Conservation (phyloP, 2,329 filamentous ascomycete genomes). For the Exophiala sp. region DNA sequence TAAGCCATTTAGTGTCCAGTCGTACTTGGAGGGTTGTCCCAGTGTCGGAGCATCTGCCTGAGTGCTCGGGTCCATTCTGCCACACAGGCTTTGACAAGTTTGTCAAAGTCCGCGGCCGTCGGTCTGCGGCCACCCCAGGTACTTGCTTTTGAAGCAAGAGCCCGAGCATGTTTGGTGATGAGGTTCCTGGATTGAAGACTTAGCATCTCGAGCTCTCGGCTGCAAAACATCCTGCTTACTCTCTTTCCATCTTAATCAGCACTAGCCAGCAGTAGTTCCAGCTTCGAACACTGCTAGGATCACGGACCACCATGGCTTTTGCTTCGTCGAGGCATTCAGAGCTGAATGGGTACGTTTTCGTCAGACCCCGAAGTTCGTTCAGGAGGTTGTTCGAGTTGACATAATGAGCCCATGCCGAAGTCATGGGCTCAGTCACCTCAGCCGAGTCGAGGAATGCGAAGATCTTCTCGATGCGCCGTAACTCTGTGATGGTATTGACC, state of each 20-base stretch:
- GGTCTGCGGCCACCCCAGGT: conserved; percentile 68
- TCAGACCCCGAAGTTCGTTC: conserved; percentile 66
- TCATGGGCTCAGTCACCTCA: conserved; percentile 65
- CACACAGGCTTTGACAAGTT: conserved; percentile 61
- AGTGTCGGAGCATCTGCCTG: conserved; percentile 65
- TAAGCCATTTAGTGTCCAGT: conserved; percentile 27
- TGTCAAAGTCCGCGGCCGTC: conserved; percentile 52
- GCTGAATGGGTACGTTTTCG: conserved; percentile 64
- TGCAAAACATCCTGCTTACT: conserved; percentile 47
- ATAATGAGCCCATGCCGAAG: conserved; percentile 67
- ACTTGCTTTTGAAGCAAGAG: conserved; percentile 59
- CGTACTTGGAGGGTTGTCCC: conserved; percentile 57
- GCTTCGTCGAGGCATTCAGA: conserved; percentile 64
- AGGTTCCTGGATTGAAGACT: conserved; percentile 48
- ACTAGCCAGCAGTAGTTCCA: conserved; percentile 77
- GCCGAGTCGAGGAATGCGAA: conserved; percentile 58
- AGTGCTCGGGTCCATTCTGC: conserved; percentile 66
- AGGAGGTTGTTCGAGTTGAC: conserved; percentile 68
- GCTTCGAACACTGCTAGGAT: conserved; percentile 64
- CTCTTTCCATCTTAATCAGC: conserved; percentile 61
- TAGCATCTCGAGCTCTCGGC: not conserved
- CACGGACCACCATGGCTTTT: conserved; percentile 59
- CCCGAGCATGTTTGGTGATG: conserved; percentile 58
- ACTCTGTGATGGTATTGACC: conserved; percentile 70
- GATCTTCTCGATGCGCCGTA: conserved; percentile 67